Evolutionary conservation across 768 basidiomycete genomes (phyloP).

Genomic region (Rhizopogon vesiculosus): DNA sequence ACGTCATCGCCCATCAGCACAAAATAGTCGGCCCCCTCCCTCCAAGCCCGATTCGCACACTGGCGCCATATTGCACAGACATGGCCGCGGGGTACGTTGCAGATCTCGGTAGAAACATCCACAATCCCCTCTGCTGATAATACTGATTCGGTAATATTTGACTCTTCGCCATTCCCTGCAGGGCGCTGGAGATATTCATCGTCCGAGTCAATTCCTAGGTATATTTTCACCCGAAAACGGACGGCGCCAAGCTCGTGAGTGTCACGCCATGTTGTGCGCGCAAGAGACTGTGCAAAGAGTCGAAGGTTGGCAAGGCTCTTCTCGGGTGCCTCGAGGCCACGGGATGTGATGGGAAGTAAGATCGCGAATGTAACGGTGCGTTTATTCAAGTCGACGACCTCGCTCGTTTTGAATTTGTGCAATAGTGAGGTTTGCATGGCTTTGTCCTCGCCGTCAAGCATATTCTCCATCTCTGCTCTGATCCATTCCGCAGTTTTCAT

Average conservation of each 20-base stretch:
- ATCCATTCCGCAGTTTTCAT: constrained; percentile 45
- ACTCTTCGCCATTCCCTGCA: constrained; percentile 4
- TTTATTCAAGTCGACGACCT: constrained; percentile 32
- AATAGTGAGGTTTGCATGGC: constrained; percentile 13
- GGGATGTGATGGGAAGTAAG: constrained; percentile 55
- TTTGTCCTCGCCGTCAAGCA: constrained; percentile 5
- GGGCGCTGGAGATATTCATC: constrained; percentile 34
- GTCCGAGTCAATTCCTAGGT: constrained; percentile 49
- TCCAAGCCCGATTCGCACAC: constrained; percentile 43
- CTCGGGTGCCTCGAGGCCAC: constrained; percentile 27
- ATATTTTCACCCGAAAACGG: constrained; percentile 36
- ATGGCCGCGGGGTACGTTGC: constrained; percentile 38
- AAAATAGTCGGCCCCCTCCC: constrained; percentile 45
- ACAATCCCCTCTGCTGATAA: constrained; percentile 33
- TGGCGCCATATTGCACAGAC: constrained; percentile 53
- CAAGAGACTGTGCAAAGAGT: constrained; percentile 39
- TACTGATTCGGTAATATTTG: constrained; percentile 31
- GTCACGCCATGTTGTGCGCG: constrained; percentile 43
- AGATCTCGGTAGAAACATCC: constrained; percentile 32
- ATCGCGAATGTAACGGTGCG: constrained; percentile 41
- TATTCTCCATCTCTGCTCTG: constrained; percentile 27
- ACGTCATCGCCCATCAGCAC: constrained; percentile 56
- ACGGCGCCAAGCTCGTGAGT: constrained; percentile 24
- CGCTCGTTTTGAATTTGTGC: constrained; percentile 26
- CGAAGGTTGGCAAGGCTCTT: constrained; percentile 39